These are phyloP conservation scores for Trifolium subterraneum DNA, from an alignment of 306 rosid genomes.

Conservation along the genomic window DNA sequence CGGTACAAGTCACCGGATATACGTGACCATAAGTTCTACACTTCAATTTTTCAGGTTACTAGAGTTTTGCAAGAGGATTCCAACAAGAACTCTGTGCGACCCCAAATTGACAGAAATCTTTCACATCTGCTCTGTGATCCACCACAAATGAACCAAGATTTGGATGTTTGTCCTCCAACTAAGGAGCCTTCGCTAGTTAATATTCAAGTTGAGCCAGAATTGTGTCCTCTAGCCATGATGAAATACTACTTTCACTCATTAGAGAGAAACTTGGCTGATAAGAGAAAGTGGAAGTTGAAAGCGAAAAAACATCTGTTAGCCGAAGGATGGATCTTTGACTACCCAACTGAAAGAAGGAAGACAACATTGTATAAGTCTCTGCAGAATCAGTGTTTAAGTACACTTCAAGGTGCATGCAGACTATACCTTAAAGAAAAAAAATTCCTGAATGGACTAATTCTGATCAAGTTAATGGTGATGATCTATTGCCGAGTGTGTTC, in stretches of 20 bases:
- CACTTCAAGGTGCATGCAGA: conserved; percentile 66
- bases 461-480: conserved; percentile 32
- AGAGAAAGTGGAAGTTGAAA: conserved; percentile 40
- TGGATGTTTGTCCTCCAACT: conserved; percentile 36
- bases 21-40: conserved; percentile 45
- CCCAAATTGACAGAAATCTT: conserved; percentile 30
- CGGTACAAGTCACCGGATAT: conserved; percentile 58
- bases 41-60: conserved; percentile 56
- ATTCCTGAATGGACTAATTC: conserved; percentile 41
- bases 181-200: conserved; percentile 24
- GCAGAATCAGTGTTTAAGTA: conserved; percentile 22
- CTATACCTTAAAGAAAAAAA: conserved; percentile 46
- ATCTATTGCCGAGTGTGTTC: conserved; percentile 35
- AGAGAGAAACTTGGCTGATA: conserved; percentile 17
- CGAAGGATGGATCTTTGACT: conserved; percentile 56
- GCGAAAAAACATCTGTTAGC: conserved; percentile 59
- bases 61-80: conserved; percentile 28
- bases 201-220: conserved; percentile 39
- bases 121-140: conserved; percentile 36
- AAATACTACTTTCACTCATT: conserved; percentile 43
- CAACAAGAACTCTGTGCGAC: conserved; percentile 23
- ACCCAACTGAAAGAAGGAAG: conserved; percentile 45
- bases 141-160: conserved; percentile 32
- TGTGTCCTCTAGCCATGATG: conserved; percentile 55
- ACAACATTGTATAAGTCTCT: conserved; percentile 57